Conservation (phyloP, 1,284 basidiomycete genomes). For the Rhodotorula sp. region DNA sequence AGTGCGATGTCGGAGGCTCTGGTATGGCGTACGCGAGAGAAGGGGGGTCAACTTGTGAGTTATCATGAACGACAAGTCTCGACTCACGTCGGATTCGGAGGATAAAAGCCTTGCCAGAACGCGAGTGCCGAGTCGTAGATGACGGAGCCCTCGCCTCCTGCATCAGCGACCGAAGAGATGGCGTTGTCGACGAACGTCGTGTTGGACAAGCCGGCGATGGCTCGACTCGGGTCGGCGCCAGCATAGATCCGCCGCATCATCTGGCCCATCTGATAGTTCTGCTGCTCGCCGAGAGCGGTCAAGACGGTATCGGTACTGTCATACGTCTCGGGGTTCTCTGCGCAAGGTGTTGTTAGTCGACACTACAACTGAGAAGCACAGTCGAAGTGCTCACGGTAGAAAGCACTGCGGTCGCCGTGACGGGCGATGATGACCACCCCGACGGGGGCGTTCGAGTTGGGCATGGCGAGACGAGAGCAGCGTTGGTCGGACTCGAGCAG, state of each 20-base stretch:
- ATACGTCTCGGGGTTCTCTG: conserved; percentile 52
- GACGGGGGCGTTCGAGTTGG: conserved; percentile 26
- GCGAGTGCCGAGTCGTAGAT: conserved; percentile 45
- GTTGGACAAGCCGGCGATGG: conserved; percentile 64
- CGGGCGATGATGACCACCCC: conserved; percentile 69
- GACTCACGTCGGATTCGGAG: conserved; percentile 12
- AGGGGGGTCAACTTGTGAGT: not conserved
- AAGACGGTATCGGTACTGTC: conserved; percentile 67
- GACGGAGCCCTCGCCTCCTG: conserved; percentile 68
- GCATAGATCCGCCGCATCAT: conserved; percentile 70
- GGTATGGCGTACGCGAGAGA: conserved; percentile 1
- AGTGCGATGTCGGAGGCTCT: conserved; percentile 64
- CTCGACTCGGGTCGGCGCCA: conserved; percentile 60
- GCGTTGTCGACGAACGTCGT: conserved; percentile 69
- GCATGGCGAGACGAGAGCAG: not conserved
- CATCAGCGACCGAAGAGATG: conserved; percentile 65
- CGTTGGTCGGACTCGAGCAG: no score
- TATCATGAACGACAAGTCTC: not conserved
- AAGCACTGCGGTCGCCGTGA: conserved; percentile 74
- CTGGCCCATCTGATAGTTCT: conserved; percentile 69
- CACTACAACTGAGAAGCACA: fast-evolving
- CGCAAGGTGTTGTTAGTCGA: no score
- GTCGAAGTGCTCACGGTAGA: conserved; percentile 58
- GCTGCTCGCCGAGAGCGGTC: conserved; percentile 76
- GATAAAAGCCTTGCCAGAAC: conserved; percentile 45